A percentile compares a stretch with the other conserved stretches of the same genome.
These are phyloP conservation scores for Fusarium decemcellulare DNA, from an alignment of 2,329 filamentous ascomycete genomes.

Conservation along the genomic window DNA sequence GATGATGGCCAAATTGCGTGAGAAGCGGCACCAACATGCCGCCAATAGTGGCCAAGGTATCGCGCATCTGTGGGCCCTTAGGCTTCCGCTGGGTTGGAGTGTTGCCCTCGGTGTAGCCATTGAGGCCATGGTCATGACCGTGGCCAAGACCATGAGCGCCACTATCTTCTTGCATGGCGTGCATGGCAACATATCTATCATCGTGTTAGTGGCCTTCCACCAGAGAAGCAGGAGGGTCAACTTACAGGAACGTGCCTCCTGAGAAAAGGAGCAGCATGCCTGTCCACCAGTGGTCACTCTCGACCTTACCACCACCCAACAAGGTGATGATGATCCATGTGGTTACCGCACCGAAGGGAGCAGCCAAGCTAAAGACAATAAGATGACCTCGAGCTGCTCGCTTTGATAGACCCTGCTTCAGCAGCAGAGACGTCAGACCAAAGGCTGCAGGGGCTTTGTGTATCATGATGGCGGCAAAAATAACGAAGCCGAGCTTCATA, in stretches of 20 bases:
- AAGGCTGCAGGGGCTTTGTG: slow-evolving; percentile 98
- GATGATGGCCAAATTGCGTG: slow-evolving; percentile 84
- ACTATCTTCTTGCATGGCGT: slow-evolving; percentile 90
- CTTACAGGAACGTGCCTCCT: slow-evolving; percentile 94
- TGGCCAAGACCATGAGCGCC: slow-evolving; percentile 65
- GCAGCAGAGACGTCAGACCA: slow-evolving; percentile 88
- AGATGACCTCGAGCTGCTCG: slow-evolving; percentile 87
- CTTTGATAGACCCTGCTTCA: slow-evolving; percentile 93
- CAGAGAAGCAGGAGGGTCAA: slow-evolving; percentile 11
- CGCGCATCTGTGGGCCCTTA: slow-evolving; percentile 72
- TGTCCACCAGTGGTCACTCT: slow-evolving; percentile 86
- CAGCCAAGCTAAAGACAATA: slow-evolving; percentile 91
- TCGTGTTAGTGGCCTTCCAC: slow-evolving; percentile 30
- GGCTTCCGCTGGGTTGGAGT: slow-evolving; percentile 63
- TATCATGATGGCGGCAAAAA: slow-evolving; percentile 97
- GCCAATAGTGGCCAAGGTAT: slow-evolving; percentile 78
- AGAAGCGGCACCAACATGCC: slow-evolving; percentile 86
- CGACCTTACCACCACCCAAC: slow-evolving; percentile 72
- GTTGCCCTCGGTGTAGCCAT: slow-evolving; percentile 68
- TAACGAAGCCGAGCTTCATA: slow-evolving; percentile 86
- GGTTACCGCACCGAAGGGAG: slow-evolving; percentile 85
- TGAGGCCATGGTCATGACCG: slow-evolving; percentile 62
- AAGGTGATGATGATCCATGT: slow-evolving; percentile 87
- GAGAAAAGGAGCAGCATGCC: slow-evolving; percentile 96
- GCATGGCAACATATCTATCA: slow-evolving; percentile 93